Percentiles rank a stretch among this genome's conserved stretches.
Evolutionary conservation across 768 basidiomycete genomes (phyloP).

Genomic region (Krasilnikovozyma curviuscula): DNA sequence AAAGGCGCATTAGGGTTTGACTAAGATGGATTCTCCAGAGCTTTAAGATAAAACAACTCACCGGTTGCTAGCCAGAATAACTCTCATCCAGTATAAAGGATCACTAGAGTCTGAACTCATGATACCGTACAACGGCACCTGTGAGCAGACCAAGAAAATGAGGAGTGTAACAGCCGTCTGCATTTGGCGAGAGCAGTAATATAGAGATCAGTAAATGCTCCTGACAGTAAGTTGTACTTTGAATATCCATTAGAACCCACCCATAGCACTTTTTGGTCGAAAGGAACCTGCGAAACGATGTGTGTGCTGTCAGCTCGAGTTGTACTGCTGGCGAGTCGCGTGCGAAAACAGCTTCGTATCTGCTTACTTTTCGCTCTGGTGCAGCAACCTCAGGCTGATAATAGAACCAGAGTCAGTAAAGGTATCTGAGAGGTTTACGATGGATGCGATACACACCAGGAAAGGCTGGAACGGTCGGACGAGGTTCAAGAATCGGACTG

Average conservation of each 20-base stretch:
- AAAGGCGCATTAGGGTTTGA: neutral
- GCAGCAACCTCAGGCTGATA: constrained; percentile 72
- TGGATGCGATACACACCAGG: constrained; percentile 27
- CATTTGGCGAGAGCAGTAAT: too few species aligned
- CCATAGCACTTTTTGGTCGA: constrained; percentile 14
- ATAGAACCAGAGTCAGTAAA: neutral
- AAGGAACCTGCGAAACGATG: constrained; percentile 12
- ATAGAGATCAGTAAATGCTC: too few species aligned
- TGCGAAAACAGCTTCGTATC: neutral
- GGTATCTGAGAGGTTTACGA: neutral
- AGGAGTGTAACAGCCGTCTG: constrained; percentile 98
- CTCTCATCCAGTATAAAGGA: constrained; percentile 99
- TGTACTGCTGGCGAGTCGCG: neutral
- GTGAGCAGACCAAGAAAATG: constrained; percentile 98
- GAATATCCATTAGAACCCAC: neutral
- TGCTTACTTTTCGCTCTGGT: constrained; percentile 75
- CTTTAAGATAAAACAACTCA: neutral
- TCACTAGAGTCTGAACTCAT: constrained; percentile 98
- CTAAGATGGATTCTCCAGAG: neutral
- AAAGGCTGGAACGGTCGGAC: constrained; percentile 94
- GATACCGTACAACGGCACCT: constrained; percentile 97
- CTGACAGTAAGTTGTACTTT: neutral
- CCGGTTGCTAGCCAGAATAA: constrained; percentile 88
- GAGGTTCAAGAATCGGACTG: constrained; percentile 92
- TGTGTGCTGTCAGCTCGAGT: neutral